Conservation (phyloP, 129 eudicot species). For the Cynara cardunculus region DNA sequence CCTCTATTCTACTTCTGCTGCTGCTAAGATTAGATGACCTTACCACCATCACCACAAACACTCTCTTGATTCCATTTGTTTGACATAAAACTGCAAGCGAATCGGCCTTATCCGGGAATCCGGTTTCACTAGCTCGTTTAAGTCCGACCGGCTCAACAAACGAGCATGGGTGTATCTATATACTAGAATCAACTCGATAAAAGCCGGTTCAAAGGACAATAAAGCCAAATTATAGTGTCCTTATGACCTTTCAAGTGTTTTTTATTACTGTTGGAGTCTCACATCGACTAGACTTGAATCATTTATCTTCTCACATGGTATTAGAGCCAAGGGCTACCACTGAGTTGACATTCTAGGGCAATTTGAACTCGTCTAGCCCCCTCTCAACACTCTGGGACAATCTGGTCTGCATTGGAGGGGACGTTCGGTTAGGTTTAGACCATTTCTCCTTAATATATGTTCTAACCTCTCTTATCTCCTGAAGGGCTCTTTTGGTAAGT, state of each 20-base stretch:
- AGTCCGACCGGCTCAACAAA: not conserved
- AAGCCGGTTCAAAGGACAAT: not conserved
- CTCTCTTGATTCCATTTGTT: constrained; percentile 26
- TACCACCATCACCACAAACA: constrained; percentile 13
- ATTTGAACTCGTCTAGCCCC: too few species aligned
- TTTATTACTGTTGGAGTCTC: not conserved
- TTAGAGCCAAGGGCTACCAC: too few species aligned
- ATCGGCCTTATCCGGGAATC: constrained; percentile 24
- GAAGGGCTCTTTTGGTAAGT: not conserved
- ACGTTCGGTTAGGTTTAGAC: too few species aligned
- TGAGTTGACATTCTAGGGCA: too few species aligned
- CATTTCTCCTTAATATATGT: not conserved
- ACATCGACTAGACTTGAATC: not conserved
- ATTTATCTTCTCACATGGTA: too few species aligned
- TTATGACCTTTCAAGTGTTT: not conserved
- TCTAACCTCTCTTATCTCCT: not conserved
- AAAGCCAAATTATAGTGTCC: not conserved
- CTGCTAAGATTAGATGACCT: not conserved
- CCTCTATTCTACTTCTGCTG: constrained; percentile 18
- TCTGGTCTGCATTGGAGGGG: too few species aligned
- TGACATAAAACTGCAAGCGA: constrained; percentile 15
- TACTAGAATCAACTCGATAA: not conserved
- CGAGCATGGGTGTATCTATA: not conserved
- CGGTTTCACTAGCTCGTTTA: constrained; percentile 16
- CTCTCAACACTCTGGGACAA: too few species aligned